Evolutionary conservation across 345 rosid genomes (phyloP).

Genomic region (Ceriops zippeliana): DNA sequence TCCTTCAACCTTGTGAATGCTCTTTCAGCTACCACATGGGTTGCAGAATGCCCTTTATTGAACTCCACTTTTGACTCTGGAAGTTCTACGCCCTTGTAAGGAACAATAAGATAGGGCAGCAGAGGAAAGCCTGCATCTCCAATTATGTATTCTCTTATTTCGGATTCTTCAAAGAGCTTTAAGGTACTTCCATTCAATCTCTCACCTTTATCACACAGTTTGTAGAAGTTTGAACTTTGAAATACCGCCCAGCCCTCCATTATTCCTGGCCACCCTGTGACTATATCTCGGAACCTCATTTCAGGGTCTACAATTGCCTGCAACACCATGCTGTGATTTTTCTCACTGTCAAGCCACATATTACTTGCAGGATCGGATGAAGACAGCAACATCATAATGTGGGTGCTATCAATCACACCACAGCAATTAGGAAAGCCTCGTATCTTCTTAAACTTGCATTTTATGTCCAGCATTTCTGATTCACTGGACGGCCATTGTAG

Average conservation of each 20-base stretch:
- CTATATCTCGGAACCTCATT: slow-evolving; percentile 57
- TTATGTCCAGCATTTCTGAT: slow-evolving; percentile 33
- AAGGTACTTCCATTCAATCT: slow-evolving; percentile 43
- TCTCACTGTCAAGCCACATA: slow-evolving; percentile 50
- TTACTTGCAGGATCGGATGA: slow-evolving; percentile 44
- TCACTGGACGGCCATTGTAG: slow-evolving; percentile 54
- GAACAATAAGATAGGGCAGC: slow-evolving; percentile 53
- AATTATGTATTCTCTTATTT: slow-evolving; percentile 52
- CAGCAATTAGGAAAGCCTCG: slow-evolving; percentile 63
- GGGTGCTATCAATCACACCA: slow-evolving; percentile 56
- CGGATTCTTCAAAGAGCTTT: slow-evolving; percentile 38
- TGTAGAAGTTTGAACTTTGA: slow-evolving; percentile 42
- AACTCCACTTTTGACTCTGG: slow-evolving; percentile 37
- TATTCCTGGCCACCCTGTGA: slow-evolving; percentile 74
- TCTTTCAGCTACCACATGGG: slow-evolving; percentile 43
- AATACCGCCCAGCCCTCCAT: slow-evolving; percentile 43
- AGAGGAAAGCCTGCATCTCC: slow-evolving; percentile 59
- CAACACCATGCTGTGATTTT: slow-evolving; percentile 59
- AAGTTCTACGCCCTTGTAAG: slow-evolving; percentile 44
- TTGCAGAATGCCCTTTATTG: slow-evolving; percentile 40
- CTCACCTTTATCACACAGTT: slow-evolving; percentile 46
- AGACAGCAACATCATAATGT: slow-evolving; percentile 48
- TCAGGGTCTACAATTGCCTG: slow-evolving; percentile 58
- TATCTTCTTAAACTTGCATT: slow-evolving; percentile 51
- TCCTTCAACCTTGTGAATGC: slow-evolving; percentile 56